phyloP scores from a whole-genome alignment of 768 basidiomycete genomes.

The Cystofilobasidium capitatum region DNA sequence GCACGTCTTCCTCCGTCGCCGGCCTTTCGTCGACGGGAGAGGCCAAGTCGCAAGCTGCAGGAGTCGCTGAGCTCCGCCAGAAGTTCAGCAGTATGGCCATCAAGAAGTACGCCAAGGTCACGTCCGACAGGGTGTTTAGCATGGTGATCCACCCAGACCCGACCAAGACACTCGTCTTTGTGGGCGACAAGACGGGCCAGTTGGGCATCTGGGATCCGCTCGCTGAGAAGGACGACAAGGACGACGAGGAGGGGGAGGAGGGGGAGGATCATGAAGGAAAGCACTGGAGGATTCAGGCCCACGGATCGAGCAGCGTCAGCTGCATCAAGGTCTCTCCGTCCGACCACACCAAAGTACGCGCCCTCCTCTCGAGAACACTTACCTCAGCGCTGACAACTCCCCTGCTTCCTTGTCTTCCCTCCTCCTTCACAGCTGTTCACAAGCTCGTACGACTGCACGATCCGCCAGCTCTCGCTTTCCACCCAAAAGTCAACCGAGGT shows the following conservation, averaged over 20 bases:
- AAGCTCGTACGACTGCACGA: conserved; percentile 42
- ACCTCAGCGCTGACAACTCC: not conserved
- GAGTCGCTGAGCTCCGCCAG: conserved; percentile 27
- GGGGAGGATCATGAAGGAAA: conserved; percentile 29
- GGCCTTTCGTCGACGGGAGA: not conserved
- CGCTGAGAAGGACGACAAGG: conserved; percentile 12
- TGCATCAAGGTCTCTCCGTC: conserved; percentile 40
- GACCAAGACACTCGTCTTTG: conserved; percentile 39
- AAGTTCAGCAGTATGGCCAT: conserved; percentile 34
- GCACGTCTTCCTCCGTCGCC: not conserved
- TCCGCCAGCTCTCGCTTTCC: conserved; percentile 40
- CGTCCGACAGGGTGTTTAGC: conserved; percentile 41
- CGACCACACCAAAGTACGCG: conserved; percentile 34
- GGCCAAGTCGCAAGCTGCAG: not conserved
- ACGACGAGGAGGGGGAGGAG: conserved; percentile 28
- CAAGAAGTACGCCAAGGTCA: conserved; percentile 37
- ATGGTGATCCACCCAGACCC: conserved; percentile 41
- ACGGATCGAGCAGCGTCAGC: conserved; percentile 36
- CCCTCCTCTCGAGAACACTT: not conserved
- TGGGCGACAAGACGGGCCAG: conserved; percentile 40
- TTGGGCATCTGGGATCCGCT: conserved; percentile 37
- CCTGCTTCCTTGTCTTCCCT: not conserved
- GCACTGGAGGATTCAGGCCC: conserved; percentile 39
- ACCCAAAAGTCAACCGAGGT: conserved; percentile 38
- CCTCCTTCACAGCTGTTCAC: conserved; percentile 37